A percentile compares a stretch with the other conserved stretches of the same genome.
Conservation (phyloP, 805 yeast genomes). For the Saccharomyces kudriavzevii region DNA sequence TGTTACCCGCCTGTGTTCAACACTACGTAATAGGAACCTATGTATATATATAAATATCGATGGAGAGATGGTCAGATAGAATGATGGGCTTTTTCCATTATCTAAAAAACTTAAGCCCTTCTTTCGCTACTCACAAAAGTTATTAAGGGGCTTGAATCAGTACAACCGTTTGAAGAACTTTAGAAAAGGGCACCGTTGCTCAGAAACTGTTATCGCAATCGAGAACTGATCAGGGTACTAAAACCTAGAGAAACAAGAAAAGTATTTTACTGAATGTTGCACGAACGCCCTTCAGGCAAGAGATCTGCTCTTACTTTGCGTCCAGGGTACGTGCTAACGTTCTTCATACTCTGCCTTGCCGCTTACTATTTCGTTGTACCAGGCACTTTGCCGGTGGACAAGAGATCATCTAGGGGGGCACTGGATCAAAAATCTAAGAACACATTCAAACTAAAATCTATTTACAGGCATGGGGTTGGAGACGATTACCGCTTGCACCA, state of each 20-base stretch:
- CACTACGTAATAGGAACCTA: neutral
- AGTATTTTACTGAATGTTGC: neutral
- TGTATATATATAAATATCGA: neutral
- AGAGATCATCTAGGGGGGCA: neutral
- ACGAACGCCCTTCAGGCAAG: neutral
- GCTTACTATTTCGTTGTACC: neutral
- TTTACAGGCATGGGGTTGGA: slow-evolving; percentile 23
- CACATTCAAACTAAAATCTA: slow-evolving; percentile 15
- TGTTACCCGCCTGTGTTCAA: neutral
- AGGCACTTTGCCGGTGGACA: neutral
- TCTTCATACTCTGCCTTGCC: neutral
- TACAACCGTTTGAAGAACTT: neutral
- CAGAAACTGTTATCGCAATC: neutral
- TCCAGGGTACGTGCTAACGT: neutral
- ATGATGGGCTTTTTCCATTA: neutral
- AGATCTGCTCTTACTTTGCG: neutral
- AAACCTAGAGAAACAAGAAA: neutral
- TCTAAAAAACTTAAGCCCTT: neutral
- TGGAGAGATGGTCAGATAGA: too few species aligned
- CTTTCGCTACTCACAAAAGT: neutral
- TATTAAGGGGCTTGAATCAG: neutral
- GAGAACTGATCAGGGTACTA: neutral
- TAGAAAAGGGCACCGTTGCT: neutral
- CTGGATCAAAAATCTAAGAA: neutral
- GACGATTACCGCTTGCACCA: slow-evolving; percentile 9